Conservation (phyloP, 1,284 basidiomycete species). For the Gomphus sp. region DNA sequence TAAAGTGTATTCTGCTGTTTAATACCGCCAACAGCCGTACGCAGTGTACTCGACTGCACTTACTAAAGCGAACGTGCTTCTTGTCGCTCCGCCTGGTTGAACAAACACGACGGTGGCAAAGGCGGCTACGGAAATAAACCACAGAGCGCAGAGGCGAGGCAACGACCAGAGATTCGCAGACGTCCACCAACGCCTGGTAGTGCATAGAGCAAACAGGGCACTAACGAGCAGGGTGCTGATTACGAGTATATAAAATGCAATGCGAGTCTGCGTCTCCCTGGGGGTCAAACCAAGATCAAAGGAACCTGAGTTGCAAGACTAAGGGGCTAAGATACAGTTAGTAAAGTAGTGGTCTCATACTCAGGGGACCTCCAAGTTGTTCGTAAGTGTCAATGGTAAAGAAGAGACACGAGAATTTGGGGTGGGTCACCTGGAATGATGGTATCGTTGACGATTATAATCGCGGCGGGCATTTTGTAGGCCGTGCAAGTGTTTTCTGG, state of each 20-base stretch:
- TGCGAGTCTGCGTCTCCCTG: constrained; percentile 1
- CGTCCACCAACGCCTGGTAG: constrained; percentile 1
- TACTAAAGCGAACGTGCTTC: constrained; percentile 7
- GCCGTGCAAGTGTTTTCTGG: no score
- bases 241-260: constrained; percentile 6
- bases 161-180: constrained; percentile 3
- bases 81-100: background rate
- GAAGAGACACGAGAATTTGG: background rate
- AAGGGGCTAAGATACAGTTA: background rate
- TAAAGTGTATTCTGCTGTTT: background rate
- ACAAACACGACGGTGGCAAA: constrained; percentile 5
- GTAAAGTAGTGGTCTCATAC: background rate
- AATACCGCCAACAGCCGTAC: background rate
- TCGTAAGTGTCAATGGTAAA: background rate
- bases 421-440: constrained; percentile 1
- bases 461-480: background rate
- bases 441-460: constrained; percentile 5
- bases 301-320: background rate
- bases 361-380: background rate
- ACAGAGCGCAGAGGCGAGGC: constrained; percentile 2
- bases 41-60: background rate
- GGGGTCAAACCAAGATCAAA: background rate
- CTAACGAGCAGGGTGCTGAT: background rate
- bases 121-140: constrained; percentile 5
- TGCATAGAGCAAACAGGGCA: constrained; percentile 2